A percentile compares a stretch with the other conserved stretches of the same genome.
Evolutionary conservation across 2,329 filamentous ascomycete species (phyloP).

Genomic region (Phyllosticta capitalensis): DNA sequence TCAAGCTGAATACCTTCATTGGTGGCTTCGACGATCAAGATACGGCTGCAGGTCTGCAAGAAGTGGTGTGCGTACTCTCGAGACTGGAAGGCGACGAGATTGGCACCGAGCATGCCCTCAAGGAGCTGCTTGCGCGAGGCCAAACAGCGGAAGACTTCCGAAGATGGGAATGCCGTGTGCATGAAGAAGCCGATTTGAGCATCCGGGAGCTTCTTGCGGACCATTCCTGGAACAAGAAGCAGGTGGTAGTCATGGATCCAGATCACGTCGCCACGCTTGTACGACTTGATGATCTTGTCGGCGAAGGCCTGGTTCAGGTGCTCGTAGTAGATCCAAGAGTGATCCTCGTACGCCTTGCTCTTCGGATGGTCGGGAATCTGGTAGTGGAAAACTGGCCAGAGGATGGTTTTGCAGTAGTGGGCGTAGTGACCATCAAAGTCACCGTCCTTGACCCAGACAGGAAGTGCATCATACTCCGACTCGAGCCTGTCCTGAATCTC

Average conservation of each 20-base stretch:
- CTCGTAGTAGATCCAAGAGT: constrained; percentile 92
- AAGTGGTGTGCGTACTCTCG: constrained; percentile 91
- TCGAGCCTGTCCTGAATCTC: constrained; percentile 77
- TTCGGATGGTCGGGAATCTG: constrained; percentile 96
- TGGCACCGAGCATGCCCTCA: constrained; percentile 86
- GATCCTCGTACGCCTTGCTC: constrained; percentile 95
- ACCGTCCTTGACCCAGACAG: constrained; percentile 79
- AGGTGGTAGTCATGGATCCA: constrained; percentile 97
- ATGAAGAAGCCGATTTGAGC: constrained; percentile 95
- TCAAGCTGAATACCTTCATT: constrained; percentile 83
- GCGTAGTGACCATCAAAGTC: constrained; percentile 92
- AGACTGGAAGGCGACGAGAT: constrained; percentile 88
- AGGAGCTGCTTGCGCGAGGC: constrained; percentile 79
- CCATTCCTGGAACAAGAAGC: constrained; percentile 77
- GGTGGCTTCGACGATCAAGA: constrained; percentile 83
- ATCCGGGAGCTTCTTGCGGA: constrained; percentile 81
- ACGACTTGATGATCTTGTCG: constrained; percentile 79
- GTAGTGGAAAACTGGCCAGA: constrained; percentile 98
- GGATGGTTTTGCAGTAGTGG: constrained; percentile 94
- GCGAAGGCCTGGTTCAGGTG: constrained; percentile 90
- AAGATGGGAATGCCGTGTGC: constrained; percentile 90
- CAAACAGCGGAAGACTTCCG: constrained; percentile 88
- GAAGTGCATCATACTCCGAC: constrained; percentile 71
- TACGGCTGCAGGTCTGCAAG: constrained; percentile 85
- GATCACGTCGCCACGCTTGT: constrained; percentile 85